Evolutionary conservation across 495 filamentous ascomycete species (phyloP).

Genomic region (Letharia lupina): DNA sequence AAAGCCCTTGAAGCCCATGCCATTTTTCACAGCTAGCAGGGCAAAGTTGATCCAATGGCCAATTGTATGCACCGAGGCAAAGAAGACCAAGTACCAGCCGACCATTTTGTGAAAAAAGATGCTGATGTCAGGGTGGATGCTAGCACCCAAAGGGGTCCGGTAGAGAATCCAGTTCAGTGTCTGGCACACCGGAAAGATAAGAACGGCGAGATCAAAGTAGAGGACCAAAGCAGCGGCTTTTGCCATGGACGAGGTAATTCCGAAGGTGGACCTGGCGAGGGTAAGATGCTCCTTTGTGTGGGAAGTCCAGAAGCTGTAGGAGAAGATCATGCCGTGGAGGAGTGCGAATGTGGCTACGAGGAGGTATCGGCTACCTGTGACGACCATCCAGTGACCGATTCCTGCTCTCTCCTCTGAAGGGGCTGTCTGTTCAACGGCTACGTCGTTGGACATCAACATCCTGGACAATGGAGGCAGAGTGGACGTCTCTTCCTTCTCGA

Average conservation of each 20-base stretch:
- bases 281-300: slow-evolving; percentile 62
- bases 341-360: slow-evolving; percentile 32
- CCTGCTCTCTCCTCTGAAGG: neutral
- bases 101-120: slow-evolving; percentile 75
- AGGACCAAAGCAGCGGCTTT: slow-evolving; percentile 60
- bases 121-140: slow-evolving; percentile 75
- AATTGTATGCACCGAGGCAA: slow-evolving; percentile 71
- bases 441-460: slow-evolving; percentile 62
- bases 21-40: slow-evolving; percentile 60
- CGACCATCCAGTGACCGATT: slow-evolving; percentile 50
- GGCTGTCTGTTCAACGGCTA: slow-evolving; percentile 49
- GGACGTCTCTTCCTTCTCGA: slow-evolving; percentile 40
- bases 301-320: slow-evolving; percentile 46
- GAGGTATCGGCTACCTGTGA: slow-evolving; percentile 68
- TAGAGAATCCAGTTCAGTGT: slow-evolving; percentile 67
- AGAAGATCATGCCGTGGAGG: slow-evolving; percentile 16
- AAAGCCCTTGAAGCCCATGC: slow-evolving; percentile 63
- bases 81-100: slow-evolving; percentile 74
- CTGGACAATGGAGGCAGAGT: slow-evolving; percentile 62
- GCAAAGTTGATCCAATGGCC: slow-evolving; percentile 78
- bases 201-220: slow-evolving; percentile 66
- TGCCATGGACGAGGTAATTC: slow-evolving; percentile 62
- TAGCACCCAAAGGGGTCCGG: slow-evolving; percentile 66
- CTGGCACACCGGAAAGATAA: slow-evolving; percentile 72
- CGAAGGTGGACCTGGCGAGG: slow-evolving; percentile 52